Conservation (phyloP, 1,284 basidiomycete species). For the Sphagnurus paluster region DNA sequence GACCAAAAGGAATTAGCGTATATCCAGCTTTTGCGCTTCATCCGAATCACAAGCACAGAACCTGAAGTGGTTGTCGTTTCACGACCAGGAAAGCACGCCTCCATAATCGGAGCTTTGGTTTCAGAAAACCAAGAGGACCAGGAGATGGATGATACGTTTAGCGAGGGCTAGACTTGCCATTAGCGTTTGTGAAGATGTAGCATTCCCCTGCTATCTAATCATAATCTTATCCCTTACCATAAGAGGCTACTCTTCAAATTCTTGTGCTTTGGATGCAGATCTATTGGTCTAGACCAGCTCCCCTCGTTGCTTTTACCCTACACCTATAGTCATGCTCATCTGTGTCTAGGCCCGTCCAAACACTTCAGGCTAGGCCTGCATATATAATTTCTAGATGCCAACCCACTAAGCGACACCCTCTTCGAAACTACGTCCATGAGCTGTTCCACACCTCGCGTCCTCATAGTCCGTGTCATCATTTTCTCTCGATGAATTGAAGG, state of each 20-base stretch:
- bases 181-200: slow-evolving; percentile 2
- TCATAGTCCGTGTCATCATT: slow-evolving; percentile 20
- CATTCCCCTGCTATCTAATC: neutral
- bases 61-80: slow-evolving; percentile 52
- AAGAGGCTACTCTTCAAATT: neutral
- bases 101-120: slow-evolving; percentile 24
- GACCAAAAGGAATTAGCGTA: slow-evolving; percentile 75
- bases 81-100: slow-evolving; percentile 56
- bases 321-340: neutral
- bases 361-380: neutral
- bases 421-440: slow-evolving; percentile 4
- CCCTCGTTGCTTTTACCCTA: neutral
- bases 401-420: neutral
- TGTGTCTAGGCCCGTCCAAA: neutral
- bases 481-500: neutral
- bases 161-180: slow-evolving; percentile 34
- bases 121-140: slow-evolving; percentile 10
- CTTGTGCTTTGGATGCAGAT: neutral
- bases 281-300: neutral
- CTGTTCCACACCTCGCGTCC: slow-evolving; percentile 19
- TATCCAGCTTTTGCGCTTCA: slow-evolving; percentile 73
- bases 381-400: slow-evolving; percentile 11
- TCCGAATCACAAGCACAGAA: slow-evolving; percentile 65
- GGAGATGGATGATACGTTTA: slow-evolving; percentile 20
- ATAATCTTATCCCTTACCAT: neutral